A percentile compares a stretch with the other conserved stretches of the same genome.
Conservation (phyloP, 2,329 filamentous ascomycete species). For the Ampelomyces quisqualis region DNA sequence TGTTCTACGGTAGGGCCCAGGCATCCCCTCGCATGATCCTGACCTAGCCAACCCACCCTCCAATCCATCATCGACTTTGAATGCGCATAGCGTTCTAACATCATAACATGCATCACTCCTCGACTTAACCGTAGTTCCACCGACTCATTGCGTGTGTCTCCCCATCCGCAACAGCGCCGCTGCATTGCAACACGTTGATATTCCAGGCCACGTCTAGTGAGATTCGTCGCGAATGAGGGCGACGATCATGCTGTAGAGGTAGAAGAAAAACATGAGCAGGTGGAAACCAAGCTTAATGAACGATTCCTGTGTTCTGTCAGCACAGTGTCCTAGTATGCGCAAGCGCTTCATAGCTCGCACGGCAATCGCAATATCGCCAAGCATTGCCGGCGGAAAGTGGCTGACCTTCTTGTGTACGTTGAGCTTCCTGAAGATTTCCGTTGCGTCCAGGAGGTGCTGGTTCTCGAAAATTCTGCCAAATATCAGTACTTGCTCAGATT, state of each 20-base stretch:
- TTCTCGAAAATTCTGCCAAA: slow-evolving; percentile 84
- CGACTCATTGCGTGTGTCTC: neutral
- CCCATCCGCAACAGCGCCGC: neutral
- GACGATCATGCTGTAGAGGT: slow-evolving; percentile 98
- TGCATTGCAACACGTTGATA: slow-evolving; percentile 4
- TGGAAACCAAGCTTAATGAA: slow-evolving; percentile 99
- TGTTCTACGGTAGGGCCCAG: slow-evolving; percentile 2
- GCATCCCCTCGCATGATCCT: slow-evolving; percentile 10
- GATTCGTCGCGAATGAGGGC: slow-evolving; percentile 95
- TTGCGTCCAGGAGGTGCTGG: slow-evolving; percentile 93
- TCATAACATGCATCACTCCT: slow-evolving; percentile 3
- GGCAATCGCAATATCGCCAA: neutral
- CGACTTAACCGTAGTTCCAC: neutral
- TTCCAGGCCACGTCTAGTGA: slow-evolving; percentile 54
- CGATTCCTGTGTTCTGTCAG: slow-evolving; percentile 68
- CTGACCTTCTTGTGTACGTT: slow-evolving; percentile 97
- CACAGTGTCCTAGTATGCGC: neutral
- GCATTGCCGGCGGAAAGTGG: neutral
- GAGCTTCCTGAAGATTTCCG: slow-evolving; percentile 98
- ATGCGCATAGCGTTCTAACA: slow-evolving; percentile 8
- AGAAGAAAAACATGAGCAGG: slow-evolving; percentile 99
- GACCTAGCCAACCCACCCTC: slow-evolving; percentile 4
- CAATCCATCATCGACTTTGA: slow-evolving; percentile 11
- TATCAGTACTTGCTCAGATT: slow-evolving; percentile 38
- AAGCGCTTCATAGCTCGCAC: neutral